phyloP scores from a whole-genome alignment of 306 rosid genomes.

The Clitoria ternatea region DNA sequence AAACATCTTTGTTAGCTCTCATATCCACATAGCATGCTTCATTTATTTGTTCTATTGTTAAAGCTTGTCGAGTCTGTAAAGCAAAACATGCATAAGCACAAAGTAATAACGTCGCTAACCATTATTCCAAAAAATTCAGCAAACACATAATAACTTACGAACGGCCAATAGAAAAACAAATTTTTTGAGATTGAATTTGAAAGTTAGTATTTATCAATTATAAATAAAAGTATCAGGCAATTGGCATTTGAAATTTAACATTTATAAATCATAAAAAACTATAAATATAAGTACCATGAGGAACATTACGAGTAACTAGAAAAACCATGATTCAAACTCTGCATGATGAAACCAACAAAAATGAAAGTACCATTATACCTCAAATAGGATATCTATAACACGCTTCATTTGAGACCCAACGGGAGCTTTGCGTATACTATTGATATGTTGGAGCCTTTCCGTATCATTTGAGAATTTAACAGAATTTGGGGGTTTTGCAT shows the following conservation, averaged over 20 bases:
- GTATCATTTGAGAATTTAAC: slow-evolving; percentile 88
- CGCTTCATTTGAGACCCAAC: slow-evolving; percentile 98
- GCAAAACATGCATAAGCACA: slow-evolving; percentile 10
- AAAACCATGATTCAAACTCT: too few relatives aligned
- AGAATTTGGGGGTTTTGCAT: slow-evolving; percentile 49
- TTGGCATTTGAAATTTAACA: not conserved
- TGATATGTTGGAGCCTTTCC: slow-evolving; percentile 87
- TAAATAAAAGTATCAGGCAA: too few relatives aligned
- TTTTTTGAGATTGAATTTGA: too few relatives aligned
- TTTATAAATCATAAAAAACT: not conserved
- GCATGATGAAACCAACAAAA: too few relatives aligned
- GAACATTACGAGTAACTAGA: too few relatives aligned
- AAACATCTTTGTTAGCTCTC: slow-evolving; percentile 81
- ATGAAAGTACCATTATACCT: slow-evolving; percentile 40
- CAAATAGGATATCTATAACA: slow-evolving; percentile 73
- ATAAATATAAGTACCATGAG: too few relatives aligned
- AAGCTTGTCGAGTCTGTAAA: slow-evolving; percentile 78
- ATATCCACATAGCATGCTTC: slow-evolving; percentile 77
- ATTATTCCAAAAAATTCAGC: not conserved
- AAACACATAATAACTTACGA: not conserved
- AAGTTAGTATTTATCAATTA: too few relatives aligned
- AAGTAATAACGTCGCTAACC: not conserved
- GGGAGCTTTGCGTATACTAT: slow-evolving; percentile 74
- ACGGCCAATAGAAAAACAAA: not conserved
- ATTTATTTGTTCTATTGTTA: slow-evolving; percentile 77